Conservation (phyloP, 1,284 basidiomycete species). For the Cryptococcus neoformans region DNA sequence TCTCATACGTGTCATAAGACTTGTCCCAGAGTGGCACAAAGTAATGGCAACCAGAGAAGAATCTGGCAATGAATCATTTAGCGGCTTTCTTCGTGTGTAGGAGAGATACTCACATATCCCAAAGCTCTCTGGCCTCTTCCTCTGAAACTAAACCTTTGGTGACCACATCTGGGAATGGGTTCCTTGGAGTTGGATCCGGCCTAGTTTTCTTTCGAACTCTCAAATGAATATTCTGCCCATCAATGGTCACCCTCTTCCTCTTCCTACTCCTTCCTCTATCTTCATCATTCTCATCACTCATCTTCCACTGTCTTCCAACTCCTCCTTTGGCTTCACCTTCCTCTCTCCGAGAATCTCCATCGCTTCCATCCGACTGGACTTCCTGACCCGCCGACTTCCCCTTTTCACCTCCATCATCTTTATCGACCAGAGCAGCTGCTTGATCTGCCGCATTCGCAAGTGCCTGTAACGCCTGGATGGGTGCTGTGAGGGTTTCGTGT, state of each 20-base stretch:
- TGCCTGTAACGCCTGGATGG: constrained; percentile 88
- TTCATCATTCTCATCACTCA: constrained; percentile 3
- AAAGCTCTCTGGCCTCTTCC: constrained; percentile 75
- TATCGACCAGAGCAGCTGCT: constrained; percentile 57
- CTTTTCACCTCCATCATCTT: constrained; percentile 2
- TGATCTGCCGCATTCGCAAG: constrained; percentile 90
- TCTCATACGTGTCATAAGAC: constrained; percentile 84
- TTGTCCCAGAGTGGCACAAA: constrained; percentile 93
- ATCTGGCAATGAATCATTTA: constrained; percentile 54
- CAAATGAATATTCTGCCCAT: constrained; percentile 29
- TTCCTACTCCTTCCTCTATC: constrained; percentile 23
- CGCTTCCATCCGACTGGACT: not conserved
- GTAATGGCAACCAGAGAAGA: constrained; percentile 91
- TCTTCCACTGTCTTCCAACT: not conserved
- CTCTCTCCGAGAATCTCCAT: not conserved
- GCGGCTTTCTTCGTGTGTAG: not conserved
- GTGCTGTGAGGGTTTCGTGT: constrained; percentile 74
- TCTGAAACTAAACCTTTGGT: constrained; percentile 67
- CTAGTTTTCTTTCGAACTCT: constrained; percentile 83
- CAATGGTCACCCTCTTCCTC: constrained; percentile 35
- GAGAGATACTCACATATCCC: constrained; percentile 63
- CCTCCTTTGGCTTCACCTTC: constrained; percentile 7
- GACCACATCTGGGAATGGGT: constrained; percentile 49
- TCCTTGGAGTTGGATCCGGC: constrained; percentile 79
- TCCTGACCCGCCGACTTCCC: not conserved